phyloP scores from a whole-genome alignment of 2,329 filamentous ascomycete species.

The Cladosporium phlei region DNA sequence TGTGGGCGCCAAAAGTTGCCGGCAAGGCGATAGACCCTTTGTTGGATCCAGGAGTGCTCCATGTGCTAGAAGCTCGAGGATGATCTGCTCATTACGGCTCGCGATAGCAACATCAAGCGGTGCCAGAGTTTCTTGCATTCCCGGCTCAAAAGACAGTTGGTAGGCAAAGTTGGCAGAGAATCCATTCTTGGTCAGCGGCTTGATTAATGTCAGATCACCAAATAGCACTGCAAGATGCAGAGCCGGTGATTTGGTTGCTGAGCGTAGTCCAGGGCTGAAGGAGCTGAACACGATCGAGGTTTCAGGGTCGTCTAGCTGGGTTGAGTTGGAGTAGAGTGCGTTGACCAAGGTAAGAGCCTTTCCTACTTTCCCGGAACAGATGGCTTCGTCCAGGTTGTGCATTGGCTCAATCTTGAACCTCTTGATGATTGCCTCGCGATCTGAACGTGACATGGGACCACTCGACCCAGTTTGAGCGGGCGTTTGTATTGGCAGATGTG shows the following conservation, averaged over 20 bases:
- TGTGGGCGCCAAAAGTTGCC: neutral
- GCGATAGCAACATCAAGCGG: neutral
- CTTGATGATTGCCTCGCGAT: neutral
- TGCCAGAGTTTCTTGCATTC: neutral
- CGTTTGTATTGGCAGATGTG: neutral
- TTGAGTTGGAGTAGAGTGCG: neutral
- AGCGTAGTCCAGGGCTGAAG: neutral
- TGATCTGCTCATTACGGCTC: neutral
- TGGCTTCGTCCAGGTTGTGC: constrained; percentile 3
- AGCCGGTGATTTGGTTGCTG: neutral
- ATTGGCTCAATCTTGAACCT: constrained; percentile 1
- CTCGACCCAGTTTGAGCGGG: neutral
- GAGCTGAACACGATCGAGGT: neutral
- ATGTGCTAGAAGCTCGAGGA: neutral
- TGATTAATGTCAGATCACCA: neutral
- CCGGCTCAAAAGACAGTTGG: neutral
- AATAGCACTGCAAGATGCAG: neutral
- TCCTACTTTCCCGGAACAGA: neutral
- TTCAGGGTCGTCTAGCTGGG: neutral
- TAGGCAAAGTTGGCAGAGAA: neutral
- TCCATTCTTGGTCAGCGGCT: neutral
- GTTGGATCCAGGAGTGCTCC: neutral
- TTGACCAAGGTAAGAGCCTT: neutral
- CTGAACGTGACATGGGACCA: neutral
- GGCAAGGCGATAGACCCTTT: neutral